Evolutionary conservation across 192 early-diverging fungal genomes (phyloP).

Genomic region (Rhizoclosmatium sp.): DNA sequence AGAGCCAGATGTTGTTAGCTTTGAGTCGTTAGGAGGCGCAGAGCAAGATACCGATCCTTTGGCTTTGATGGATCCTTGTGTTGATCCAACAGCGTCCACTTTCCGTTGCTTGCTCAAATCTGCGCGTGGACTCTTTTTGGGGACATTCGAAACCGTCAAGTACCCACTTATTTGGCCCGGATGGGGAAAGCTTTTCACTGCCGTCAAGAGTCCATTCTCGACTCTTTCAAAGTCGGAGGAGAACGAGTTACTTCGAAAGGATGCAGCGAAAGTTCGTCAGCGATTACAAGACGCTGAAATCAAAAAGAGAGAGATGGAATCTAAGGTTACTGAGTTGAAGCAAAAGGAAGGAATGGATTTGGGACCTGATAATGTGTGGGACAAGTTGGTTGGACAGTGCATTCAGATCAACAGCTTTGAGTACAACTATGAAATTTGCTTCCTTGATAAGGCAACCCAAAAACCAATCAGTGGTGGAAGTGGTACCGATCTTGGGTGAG

Average conservation of each 20-base stretch:
- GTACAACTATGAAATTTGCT: slow-evolving; percentile 83
- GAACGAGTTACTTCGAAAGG: slow-evolving; percentile 19
- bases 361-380: slow-evolving; percentile 75
- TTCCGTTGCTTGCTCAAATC: slow-evolving; percentile 1
- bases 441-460: slow-evolving; percentile 81
- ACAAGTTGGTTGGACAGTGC: slow-evolving; percentile 74
- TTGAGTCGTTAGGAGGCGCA: background rate
- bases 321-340: slow-evolving; percentile 49
- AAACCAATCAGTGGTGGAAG: slow-evolving; percentile 66
- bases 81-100: slow-evolving; percentile 17
- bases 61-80: slow-evolving; percentile 37
- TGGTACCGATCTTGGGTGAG: slow-evolving; percentile 65
- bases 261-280: slow-evolving; percentile 21
- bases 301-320: slow-evolving; percentile 39
- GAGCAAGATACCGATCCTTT: slow-evolving; percentile 32
- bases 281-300: slow-evolving; percentile 39
- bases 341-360: slow-evolving; percentile 70
- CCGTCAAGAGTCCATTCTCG: slow-evolving; percentile 5
- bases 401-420: slow-evolving; percentile 70
- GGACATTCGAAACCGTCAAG: background rate
- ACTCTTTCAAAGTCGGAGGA: slow-evolving; percentile 23
- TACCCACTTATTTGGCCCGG: slow-evolving; percentile 33
- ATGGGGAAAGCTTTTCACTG: slow-evolving; percentile 14
- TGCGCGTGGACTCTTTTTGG: background rate
- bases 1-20: background rate